Base-by-base conservation (phyloP, 2,329 filamentous ascomycete species). In the Colletotrichum cereale region DNA sequence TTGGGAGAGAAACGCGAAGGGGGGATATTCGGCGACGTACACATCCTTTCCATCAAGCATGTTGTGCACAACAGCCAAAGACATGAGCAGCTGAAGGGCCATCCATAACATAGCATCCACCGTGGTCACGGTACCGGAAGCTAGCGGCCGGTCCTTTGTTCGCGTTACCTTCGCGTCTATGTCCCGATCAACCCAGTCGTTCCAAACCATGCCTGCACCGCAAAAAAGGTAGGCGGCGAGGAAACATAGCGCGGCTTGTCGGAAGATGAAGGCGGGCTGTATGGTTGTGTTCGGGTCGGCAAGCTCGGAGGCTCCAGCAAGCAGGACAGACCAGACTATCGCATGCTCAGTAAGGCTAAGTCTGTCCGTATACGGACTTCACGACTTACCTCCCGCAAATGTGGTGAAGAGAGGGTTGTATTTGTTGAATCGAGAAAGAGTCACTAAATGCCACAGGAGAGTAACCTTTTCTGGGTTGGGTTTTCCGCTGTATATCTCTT, bases 171-270 rank as follows among this genome's bases (percentile, higher is more conserved):
- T 73, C 29, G 72, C 70, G 44, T 79, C 77, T 36, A 79, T 77
- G 42, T 78, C 74, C 3, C 75, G 76, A 56, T 78, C 77, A 7
- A 79, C 73, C 72, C 73, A 78, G 67, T 79, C 77, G 47, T 79
- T 78, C 77, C 77, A 79, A 2, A 78, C 77, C 76, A 78, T 78
- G 11, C 77, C 77, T 1, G 77, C 77, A 7, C 77, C 77, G 50
- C 76, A 77, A 47, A 78, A 78, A 1, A 77, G 40, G 52, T 76
- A 78, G 2, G 75, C 72, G 42, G 74, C 73, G 18, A 76, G 34
- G 31, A 77, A 76, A 40, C 73, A 74, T 52, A 78, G 63, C 7
- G 71, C 65, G 2, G 75, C 74, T 40, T 77, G 77, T 11, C 63
- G 40, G 55, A 79, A 73, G 14, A 78, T 73, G 29, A 74, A 72